These are phyloP conservation scores for Botrytis cinerea DNA, from an alignment of 2,329 filamentous ascomycete species.

Conservation along the genomic window DNA sequence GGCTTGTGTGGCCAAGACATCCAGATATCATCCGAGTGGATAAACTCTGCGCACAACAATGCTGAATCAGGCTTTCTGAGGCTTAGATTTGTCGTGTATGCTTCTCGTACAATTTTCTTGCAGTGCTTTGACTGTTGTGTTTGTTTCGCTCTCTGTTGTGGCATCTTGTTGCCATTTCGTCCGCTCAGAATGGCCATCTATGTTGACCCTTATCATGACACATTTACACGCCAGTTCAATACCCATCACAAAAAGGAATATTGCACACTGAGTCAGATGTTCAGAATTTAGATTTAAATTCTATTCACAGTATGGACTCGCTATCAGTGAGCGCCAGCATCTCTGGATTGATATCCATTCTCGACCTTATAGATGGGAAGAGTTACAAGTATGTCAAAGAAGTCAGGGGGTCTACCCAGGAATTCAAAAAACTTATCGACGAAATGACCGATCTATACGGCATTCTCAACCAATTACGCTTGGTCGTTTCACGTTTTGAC, in stretches of 20 bases:
- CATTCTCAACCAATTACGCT: background rate
- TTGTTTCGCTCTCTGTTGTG: background rate
- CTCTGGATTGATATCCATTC: conserved; percentile 22
- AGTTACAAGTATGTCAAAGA: conserved; percentile 23
- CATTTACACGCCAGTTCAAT: background rate
- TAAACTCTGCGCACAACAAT: background rate
- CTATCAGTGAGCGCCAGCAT: conserved; percentile 26
- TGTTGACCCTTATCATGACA: background rate
- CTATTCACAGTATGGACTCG: conserved; percentile 17
- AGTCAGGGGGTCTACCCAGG: conserved; percentile 3
- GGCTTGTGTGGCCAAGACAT: background rate
- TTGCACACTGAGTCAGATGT: background rate
- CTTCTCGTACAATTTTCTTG: background rate
- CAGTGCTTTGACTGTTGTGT: background rate
- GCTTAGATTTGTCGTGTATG: background rate
- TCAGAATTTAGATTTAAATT: background rate
- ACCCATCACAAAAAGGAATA: background rate
- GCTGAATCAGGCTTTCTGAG: background rate
- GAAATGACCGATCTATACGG: conserved; percentile 5
- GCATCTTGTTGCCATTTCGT: background rate
- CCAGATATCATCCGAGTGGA: background rate
- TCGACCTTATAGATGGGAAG: conserved; percentile 11
- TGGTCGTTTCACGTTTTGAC: background rate
- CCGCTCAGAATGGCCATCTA: background rate
- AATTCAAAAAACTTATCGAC: conserved; percentile 21